These are phyloP conservation scores for Kentomonas sorsogonicus DNA, from an alignment of 208 protist genomes.

Conservation along the genomic window DNA sequence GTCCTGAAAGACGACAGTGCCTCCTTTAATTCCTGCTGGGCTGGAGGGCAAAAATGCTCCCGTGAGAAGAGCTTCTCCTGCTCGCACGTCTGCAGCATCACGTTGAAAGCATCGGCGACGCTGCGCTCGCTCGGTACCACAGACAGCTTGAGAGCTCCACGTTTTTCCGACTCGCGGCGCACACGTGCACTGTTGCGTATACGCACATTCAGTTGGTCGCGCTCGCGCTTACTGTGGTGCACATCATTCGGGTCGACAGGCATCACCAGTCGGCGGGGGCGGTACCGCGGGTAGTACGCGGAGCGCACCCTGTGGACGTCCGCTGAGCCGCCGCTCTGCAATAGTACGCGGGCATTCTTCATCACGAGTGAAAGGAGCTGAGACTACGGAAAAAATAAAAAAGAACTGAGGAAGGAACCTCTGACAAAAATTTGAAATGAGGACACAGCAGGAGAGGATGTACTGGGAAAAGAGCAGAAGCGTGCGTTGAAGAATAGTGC, in stretches of 20 bases:
- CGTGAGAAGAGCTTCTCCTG: conserved; percentile 37
- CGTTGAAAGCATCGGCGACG: conserved; percentile 70
- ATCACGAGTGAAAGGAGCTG: not conserved
- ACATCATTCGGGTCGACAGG: conserved; percentile 71
- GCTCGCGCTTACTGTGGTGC: conserved; percentile 38
- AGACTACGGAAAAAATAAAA: not conserved
- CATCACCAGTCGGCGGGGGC: conserved; percentile 83
- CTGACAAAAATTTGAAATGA: not conserved
- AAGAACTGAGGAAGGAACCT: not conserved
- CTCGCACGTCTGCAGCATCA: conserved; percentile 64
- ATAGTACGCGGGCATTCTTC: conserved; percentile 18
- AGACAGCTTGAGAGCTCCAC: conserved; percentile 55
- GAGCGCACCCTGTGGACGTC: conserved; percentile 41
- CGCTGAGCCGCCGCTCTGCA: conserved; percentile 24
- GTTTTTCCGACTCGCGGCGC: conserved; percentile 28
- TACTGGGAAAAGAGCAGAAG: conserved; percentile 3
- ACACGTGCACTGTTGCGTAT: too few species aligned
- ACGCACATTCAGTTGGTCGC: too few species aligned
- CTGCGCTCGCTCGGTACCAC: conserved; percentile 71
- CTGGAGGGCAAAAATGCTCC: too few species aligned
- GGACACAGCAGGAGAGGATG: conserved; percentile 1
- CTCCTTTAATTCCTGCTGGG: too few species aligned
- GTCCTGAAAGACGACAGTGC: too few species aligned
- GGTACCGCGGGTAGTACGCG: conserved; percentile 72
- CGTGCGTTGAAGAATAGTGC: not conserved